phyloP scores from a whole-genome alignment of 805 yeast species.

The Grigorovia transvaalensis region DNA sequence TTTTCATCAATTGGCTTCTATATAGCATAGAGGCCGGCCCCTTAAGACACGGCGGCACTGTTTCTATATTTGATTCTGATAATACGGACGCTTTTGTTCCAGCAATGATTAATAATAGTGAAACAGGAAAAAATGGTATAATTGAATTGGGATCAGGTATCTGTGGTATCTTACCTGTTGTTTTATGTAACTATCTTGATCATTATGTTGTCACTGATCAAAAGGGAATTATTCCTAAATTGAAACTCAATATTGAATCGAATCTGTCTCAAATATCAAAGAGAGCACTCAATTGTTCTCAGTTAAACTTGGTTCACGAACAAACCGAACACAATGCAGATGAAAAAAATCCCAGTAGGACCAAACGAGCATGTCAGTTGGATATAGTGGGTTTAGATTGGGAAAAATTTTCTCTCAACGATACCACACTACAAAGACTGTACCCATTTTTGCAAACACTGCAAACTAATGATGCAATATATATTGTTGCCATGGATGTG shows the following conservation, averaged over 20 bases:
- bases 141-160: slow-evolving; percentile 29
- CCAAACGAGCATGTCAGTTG: slow-evolving; percentile 3
- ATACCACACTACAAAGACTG: not conserved
- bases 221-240: slow-evolving; percentile 20
- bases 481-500: slow-evolving; percentile 28
- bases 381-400: slow-evolving; percentile 25
- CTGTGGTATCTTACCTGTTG: slow-evolving; percentile 21
- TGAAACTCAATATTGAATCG: slow-evolving; percentile 19
- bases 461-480: slow-evolving; percentile 5
- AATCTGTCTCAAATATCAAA: slow-evolving; percentile 20
- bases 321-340: too few relatives aligned
- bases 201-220: slow-evolving; percentile 26
- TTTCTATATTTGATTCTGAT: not conserved
- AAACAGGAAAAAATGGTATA: slow-evolving; percentile 6
- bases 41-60: slow-evolving; percentile 12
- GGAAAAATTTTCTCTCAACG: slow-evolving; percentile 19
- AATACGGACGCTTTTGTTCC: not conserved
- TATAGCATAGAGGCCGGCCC: slow-evolving; percentile 14
- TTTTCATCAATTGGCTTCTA: slow-evolving; percentile 26
- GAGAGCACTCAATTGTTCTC: slow-evolving; percentile 5
- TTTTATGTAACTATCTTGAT: slow-evolving; percentile 22
- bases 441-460: slow-evolving; percentile 3
- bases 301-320: not conserved
- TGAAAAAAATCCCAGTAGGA: not conserved
- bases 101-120: not conserved